Conservation (phyloP, 2,329 filamentous ascomycete species). For the Colletotrichum liriopes region DNA sequence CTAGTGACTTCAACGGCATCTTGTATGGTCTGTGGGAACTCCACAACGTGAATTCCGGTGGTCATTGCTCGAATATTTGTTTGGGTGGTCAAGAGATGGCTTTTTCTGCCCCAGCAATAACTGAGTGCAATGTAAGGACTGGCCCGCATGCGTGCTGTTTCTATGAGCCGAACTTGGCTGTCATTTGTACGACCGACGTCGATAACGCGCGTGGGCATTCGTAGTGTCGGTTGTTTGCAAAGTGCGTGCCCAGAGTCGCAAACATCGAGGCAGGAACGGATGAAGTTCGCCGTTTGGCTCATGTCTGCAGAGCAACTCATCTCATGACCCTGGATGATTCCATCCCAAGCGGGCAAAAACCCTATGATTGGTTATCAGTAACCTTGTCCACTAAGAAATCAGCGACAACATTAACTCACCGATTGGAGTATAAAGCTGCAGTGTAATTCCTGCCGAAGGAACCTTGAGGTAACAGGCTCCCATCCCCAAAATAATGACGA, state of each 20-base stretch:
- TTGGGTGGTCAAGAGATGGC: neutral
- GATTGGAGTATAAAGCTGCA: neutral
- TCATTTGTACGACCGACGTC: neutral
- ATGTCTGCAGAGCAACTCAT: neutral
- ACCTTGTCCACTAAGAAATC: neutral
- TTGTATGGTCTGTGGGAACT: neutral
- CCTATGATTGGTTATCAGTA: neutral
- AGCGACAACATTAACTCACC: neutral
- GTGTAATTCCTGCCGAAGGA: neutral
- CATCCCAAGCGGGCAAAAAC: neutral
- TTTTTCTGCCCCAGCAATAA: neutral
- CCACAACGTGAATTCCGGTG: neutral
- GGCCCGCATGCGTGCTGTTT: neutral
- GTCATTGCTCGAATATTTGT: neutral
- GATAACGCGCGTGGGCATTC: neutral
- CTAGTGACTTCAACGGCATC: conserved; percentile 1
- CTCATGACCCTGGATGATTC: neutral
- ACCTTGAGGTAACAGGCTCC: neutral
- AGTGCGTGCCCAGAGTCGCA: neutral
- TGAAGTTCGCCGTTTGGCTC: neutral
- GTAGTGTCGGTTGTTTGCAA: neutral
- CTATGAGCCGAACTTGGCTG: neutral
- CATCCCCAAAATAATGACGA: neutral
- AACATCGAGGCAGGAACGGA: neutral
- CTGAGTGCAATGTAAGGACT: neutral